Conservation (phyloP, 129 eudicot genomes). For the Apium graveolens region DNA sequence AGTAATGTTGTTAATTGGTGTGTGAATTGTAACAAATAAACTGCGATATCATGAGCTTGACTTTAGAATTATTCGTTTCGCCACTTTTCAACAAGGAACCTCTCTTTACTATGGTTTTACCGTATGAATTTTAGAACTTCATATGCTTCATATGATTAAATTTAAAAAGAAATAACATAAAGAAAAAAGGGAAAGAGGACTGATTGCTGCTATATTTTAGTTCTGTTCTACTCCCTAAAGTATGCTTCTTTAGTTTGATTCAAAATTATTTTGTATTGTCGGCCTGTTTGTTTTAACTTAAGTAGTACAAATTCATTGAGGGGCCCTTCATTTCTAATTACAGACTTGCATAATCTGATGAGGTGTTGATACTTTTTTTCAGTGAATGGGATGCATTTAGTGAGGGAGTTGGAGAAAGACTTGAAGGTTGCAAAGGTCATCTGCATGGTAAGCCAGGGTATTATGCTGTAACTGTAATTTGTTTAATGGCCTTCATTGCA, state of each 20-base stretch:
- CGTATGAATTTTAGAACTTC: neutral
- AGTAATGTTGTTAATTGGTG: neutral
- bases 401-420: conserved; percentile 86
- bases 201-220: neutral
- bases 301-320: too few relatives aligned
- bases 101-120: neutral
- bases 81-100: neutral
- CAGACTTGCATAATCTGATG: neutral
- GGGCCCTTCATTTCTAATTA: neutral
- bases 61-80: neutral
- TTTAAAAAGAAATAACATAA: neutral
- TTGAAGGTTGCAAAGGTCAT: conserved; percentile 92
- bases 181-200: neutral
- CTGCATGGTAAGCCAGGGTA: conserved; percentile 87
- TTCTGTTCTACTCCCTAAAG: neutral
- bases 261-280: neutral
- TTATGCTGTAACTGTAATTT: conserved; percentile 18
- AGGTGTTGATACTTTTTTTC: conserved; percentile 21
- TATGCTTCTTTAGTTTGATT: neutral
- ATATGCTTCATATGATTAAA: neutral
- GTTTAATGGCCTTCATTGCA: conserved; percentile 5
- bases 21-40: neutral
- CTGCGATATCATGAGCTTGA: neutral
- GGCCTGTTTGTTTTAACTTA: neutral
- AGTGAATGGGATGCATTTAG: conserved; percentile 98